A percentile compares a stretch with the other conserved stretches of the same genome.
Evolutionary conservation across 106 monocot genomes (phyloP).

Genomic region (Platanthera guangdongensis): DNA sequence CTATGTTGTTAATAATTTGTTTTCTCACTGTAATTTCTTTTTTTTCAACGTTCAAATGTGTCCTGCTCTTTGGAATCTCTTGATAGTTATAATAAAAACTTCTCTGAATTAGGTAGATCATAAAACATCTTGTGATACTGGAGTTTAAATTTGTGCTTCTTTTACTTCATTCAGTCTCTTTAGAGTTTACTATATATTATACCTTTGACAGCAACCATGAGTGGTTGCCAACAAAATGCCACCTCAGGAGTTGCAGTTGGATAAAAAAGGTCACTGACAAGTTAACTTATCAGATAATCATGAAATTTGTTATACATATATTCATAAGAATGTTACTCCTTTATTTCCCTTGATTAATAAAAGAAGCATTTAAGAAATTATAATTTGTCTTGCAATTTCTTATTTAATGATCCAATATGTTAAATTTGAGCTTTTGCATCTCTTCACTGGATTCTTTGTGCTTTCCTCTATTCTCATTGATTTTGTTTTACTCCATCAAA

Average conservation of each 20-base stretch:
- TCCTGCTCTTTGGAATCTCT: too few species aligned
- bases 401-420: neutral
- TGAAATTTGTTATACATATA: neutral
- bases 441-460: neutral
- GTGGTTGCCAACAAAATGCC: too few species aligned
- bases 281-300: neutral
- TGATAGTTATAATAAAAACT: too few species aligned
- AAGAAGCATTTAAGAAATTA: neutral
- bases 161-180: too few species aligned
- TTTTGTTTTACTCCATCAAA: neutral
- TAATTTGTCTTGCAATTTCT: neutral
- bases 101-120: neutral
- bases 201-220: too few species aligned
- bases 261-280: slow-evolving; percentile 1
- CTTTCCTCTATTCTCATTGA: neutral
- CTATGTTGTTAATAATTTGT: too few species aligned
- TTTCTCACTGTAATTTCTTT: too few species aligned
- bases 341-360: neutral
- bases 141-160: too few species aligned
- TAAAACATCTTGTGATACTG: neutral
- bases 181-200: too few species aligned
- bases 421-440: neutral
- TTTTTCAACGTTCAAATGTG: too few species aligned
- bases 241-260: neutral
- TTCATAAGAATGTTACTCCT: neutral